A percentile compares a stretch with the other conserved stretches of the same genome.
These are phyloP conservation scores for Medicago ruthenica DNA, from an alignment of 306 rosid genomes.

Conservation along the genomic window DNA sequence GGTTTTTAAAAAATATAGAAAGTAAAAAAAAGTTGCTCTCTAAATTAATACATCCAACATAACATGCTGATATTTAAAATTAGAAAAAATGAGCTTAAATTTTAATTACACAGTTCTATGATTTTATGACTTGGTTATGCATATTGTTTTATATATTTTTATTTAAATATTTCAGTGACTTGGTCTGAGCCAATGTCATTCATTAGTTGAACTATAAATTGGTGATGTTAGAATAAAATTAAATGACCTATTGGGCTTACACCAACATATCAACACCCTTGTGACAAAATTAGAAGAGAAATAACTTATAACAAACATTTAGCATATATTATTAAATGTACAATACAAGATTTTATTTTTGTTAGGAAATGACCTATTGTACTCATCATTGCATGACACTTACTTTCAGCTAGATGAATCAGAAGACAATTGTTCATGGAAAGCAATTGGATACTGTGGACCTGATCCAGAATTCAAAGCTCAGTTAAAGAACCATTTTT, in stretches of 20 bases:
- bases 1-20: no score
- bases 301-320: not conserved
- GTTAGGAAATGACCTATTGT: constrained; percentile 9
- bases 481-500: constrained; percentile 45
- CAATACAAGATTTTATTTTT: constrained; percentile 15
- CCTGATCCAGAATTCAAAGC: constrained; percentile 68
- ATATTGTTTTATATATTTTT: no score
- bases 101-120: no score
- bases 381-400: constrained; percentile 9
- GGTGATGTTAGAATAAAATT: no score
- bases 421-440: constrained; percentile 66
- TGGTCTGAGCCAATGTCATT: no score
- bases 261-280: not conserved
- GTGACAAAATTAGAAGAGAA: not conserved
- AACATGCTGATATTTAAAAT: no score
- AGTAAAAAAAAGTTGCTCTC: no score
- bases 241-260: not conserved
- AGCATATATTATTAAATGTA: not conserved
- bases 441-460: constrained; percentile 77
- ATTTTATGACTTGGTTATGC: no score
- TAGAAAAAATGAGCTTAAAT: no score
- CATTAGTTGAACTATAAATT: no score
- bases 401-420: constrained; percentile 66
- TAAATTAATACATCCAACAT: no score
- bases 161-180: no score